Base-by-base conservation (phyloP, 257 asterid species). In the Ehretia macrophylla region DNA sequence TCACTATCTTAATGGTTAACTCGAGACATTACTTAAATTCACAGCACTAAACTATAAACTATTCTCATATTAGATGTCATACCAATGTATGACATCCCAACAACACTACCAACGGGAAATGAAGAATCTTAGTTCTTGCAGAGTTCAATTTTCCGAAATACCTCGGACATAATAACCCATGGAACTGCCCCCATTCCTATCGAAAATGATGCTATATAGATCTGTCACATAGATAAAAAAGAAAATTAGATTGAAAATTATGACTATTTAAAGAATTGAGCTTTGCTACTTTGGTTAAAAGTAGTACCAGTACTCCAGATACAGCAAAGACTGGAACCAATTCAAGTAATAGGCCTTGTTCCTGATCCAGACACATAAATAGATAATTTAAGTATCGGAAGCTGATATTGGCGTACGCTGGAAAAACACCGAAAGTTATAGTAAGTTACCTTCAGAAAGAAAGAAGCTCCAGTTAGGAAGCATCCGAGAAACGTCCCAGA, bases 121-220 rank as follows among this genome's bases (percentile, higher is more conserved):
- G 16, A 27, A 8, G 48, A 17, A 48, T 17, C 19, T 0, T 4
- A 21, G n/a, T n/a, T n/a, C n/a, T n/a, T n/a, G n/a, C 11, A n/a
- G 48, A 37, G 42, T 8, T 6, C 4, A 13, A 13, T 32, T 0
- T 3, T 8, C 4, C 9, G 32, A 40, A 13, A 60, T 81, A 88
- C 97, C 95, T 86, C 97, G 8, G 95, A 86, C 97, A 90, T 90
- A 18, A 86, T 81, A 52, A 90, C 92, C 97, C 95, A 90, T 32
- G 97, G 97, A 64, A 83, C 95, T 13, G 95, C 83, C 56, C 97
- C 95, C 86, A 88, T 76, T 55, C 95, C 95, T 32, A 88, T 72
- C 17, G 95, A 90, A 64, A 83, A 87, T 16, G 95, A 72, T 8
- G 88, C 72, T 69, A 90, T 68, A 51, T 84, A 90, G n/a, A 84